Evolutionary conservation across 345 rosid species (phyloP).

Genomic region (Citrus maxima): DNA sequence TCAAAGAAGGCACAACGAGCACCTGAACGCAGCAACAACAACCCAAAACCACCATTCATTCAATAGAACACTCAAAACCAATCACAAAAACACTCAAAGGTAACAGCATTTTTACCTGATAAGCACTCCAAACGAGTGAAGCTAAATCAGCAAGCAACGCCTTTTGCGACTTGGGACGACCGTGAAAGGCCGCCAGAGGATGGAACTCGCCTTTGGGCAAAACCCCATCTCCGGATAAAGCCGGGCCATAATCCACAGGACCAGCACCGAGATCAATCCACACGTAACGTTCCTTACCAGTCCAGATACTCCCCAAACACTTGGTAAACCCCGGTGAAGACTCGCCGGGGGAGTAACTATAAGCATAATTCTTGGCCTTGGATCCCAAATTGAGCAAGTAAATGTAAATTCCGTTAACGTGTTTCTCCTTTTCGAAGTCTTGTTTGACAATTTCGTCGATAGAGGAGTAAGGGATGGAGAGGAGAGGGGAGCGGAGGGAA

Average conservation of each 20-base stretch:
- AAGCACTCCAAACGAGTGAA: constrained; percentile 81
- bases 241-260: constrained; percentile 95
- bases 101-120: constrained; percentile 49
- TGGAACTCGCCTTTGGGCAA: constrained; percentile 92
- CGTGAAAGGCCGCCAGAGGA: constrained; percentile 80
- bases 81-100: background rate
- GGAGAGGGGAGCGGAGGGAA: constrained; percentile 61
- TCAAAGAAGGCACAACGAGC: constrained; percentile 78
- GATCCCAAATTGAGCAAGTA: constrained; percentile 69
- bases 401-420: constrained; percentile 62
- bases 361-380: constrained; percentile 60
- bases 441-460: constrained; percentile 56
- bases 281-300: constrained; percentile 79
- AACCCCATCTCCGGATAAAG: constrained; percentile 89
- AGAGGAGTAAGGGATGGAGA: constrained; percentile 44
- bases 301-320: constrained; percentile 83
- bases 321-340: constrained; percentile 82
- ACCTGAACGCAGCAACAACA: background rate
- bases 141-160: constrained; percentile 74
- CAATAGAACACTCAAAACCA: background rate
- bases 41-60: background rate
- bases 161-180: constrained; percentile 83
- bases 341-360: constrained; percentile 67
- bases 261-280: constrained; percentile 95
- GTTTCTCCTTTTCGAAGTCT: constrained; percentile 66